phyloP scores from a whole-genome alignment of 169 alveolate genomes.

The Plasmodium inui region DNA sequence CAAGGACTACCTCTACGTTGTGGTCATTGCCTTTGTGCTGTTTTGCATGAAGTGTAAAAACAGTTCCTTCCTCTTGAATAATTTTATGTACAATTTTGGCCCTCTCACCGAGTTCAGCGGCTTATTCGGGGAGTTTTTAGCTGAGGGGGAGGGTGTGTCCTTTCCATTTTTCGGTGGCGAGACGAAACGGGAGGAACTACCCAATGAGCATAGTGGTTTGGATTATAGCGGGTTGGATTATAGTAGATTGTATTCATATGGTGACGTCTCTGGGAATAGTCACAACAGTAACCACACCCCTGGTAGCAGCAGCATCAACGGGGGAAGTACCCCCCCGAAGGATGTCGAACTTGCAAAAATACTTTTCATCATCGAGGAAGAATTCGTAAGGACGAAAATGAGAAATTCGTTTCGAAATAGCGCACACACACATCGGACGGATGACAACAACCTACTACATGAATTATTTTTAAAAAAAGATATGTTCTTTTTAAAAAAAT shows the following conservation, averaged over 20 bases:
- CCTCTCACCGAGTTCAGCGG: constrained; percentile 15
- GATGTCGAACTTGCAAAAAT: constrained; percentile 16
- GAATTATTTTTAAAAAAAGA: constrained; percentile 61
- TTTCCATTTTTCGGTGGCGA: background rate
- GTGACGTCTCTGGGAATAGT: background rate
- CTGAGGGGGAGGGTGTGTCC: background rate
- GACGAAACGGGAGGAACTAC: background rate
- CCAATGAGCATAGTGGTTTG: background rate
- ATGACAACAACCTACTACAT: constrained; percentile 7
- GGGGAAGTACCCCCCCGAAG: background rate
- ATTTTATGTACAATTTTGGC: constrained; percentile 23
- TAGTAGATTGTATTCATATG: background rate
- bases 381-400: constrained; percentile 72
- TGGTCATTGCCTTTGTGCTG: constrained; percentile 38
- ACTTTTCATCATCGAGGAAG: constrained; percentile 61
- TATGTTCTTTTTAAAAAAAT: constrained; percentile 36
- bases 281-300: background rate
- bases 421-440: background rate
- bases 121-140: background rate
- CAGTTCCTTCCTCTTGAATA: constrained; percentile 42
- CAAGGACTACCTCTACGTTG: constrained; percentile 47
- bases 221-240: background rate
- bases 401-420: constrained; percentile 32
- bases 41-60: constrained; percentile 61
- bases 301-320: background rate